Conservation (phyloP, 768 basidiomycete genomes). For the Pluteus cervinus region DNA sequence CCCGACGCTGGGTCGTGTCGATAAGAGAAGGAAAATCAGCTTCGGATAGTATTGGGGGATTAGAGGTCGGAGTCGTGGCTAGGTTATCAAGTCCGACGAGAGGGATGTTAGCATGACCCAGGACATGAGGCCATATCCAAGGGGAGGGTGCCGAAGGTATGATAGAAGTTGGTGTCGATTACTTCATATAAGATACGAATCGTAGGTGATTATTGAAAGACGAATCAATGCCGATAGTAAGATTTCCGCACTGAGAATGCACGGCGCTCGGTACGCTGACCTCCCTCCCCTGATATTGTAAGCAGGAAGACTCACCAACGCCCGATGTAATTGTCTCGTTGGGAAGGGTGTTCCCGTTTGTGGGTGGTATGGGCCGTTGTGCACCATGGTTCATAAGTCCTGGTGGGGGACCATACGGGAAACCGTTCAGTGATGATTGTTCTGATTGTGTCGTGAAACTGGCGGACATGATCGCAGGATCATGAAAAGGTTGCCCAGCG, state of each 20-base stretch:
- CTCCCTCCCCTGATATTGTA: slow-evolving; percentile 69
- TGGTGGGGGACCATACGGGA: slow-evolving; percentile 59
- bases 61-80: slow-evolving; percentile 11
- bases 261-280: slow-evolving; percentile 85
- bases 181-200: too few species aligned
- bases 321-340: too few species aligned
- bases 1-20: too few species aligned
- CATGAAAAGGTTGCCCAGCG: slow-evolving; percentile 48
- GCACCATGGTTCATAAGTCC: slow-evolving; percentile 19
- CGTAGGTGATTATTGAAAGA: slow-evolving; percentile 33
- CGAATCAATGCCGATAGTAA: slow-evolving; percentile 63
- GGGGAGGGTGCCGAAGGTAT: slow-evolving; percentile 42
- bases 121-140: slow-evolving; percentile 40
- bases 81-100: too few species aligned
- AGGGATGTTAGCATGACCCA: too few species aligned
- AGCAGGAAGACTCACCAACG: slow-evolving; percentile 63
- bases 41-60: slow-evolving; percentile 7
- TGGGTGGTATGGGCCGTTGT: too few species aligned
- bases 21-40: too few species aligned
- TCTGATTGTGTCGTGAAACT: slow-evolving; percentile 43
- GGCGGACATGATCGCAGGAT: slow-evolving; percentile 79
- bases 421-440: slow-evolving; percentile 37
- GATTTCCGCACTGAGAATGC: slow-evolving; percentile 85
- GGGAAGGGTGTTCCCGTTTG: too few species aligned
- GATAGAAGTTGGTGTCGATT: slow-evolving; percentile 22